phyloP scores from a whole-genome alignment of 2,329 filamentous ascomycete species.

The Madurella mycetomatis region DNA sequence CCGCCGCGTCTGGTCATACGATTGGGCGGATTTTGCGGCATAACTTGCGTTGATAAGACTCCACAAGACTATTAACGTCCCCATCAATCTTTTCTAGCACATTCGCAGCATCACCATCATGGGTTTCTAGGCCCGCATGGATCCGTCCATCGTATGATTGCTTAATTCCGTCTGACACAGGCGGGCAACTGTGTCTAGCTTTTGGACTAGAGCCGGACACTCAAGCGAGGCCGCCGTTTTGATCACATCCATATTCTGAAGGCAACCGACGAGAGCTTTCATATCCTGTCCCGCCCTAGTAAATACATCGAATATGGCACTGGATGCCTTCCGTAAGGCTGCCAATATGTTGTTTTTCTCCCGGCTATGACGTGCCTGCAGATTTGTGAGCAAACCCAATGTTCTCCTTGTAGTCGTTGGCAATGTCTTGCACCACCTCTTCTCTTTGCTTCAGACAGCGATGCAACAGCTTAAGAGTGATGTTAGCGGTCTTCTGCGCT shows the following conservation, averaged over 20 bases:
- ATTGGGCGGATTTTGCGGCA: background rate
- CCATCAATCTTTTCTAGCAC: background rate
- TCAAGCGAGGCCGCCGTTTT: background rate
- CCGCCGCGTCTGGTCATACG: background rate
- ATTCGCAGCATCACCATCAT: background rate
- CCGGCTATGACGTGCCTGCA: constrained; percentile 10
- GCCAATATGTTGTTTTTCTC: constrained; percentile 4
- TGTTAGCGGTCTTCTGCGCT: background rate
- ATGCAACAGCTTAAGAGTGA: constrained; percentile 14
- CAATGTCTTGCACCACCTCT: constrained; percentile 17
- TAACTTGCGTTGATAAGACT: constrained; percentile 2
- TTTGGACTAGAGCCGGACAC: constrained; percentile 5
- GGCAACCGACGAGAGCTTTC: background rate
- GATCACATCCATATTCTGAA: constrained; percentile 7
- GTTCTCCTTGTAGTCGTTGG: constrained; percentile 16
- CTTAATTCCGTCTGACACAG: constrained; percentile 5
- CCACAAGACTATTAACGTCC: background rate
- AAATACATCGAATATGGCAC: constrained; percentile 2
- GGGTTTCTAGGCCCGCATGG: background rate
- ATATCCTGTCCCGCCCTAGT: constrained; percentile 9
- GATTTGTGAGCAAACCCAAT: constrained; percentile 8
- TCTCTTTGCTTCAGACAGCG: constrained; percentile 21
- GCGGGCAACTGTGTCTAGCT: constrained; percentile 5
- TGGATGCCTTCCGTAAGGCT: constrained; percentile 7
- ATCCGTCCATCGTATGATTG: background rate